phyloP scores from a whole-genome alignment of 2,329 filamentous ascomycete species.

The Clarireedia homoeocarpa region DNA sequence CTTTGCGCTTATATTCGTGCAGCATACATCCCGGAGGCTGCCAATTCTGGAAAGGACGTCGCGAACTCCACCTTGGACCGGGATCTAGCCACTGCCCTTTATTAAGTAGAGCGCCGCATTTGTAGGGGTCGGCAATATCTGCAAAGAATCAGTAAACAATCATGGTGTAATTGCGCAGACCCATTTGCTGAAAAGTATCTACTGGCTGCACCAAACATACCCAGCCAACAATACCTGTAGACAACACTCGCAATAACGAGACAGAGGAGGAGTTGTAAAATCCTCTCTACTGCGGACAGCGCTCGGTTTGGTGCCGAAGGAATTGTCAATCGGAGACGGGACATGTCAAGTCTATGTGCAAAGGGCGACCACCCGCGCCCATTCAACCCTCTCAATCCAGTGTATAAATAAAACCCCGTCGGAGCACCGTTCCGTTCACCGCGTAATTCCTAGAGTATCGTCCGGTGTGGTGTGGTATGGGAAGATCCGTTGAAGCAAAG shows the following conservation, averaged over 20 bases:
- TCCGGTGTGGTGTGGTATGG: no score
- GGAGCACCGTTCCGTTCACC: not conserved
- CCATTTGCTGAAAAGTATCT: no score
- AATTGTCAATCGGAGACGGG: conserved; percentile 5
- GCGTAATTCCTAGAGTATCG: no score
- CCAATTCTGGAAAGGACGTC: conserved; percentile 40
- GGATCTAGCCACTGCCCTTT: conserved; percentile 42
- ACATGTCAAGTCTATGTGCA: not conserved
- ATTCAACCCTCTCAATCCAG: no score
- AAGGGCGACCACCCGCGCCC: not conserved
- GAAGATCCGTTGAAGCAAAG: no score
- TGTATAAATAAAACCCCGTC: not conserved
- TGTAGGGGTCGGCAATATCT: conserved; percentile 39
- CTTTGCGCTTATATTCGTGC: conserved; percentile 44
- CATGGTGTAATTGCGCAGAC: not conserved
- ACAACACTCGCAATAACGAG: conserved; percentile 19
- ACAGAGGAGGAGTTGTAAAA: conserved; percentile 17
- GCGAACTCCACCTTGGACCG: conserved; percentile 24
- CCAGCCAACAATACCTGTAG: conserved; percentile 28
- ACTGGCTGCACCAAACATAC: conserved; percentile 9
- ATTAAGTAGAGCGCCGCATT: conserved; percentile 44
- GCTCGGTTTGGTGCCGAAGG: conserved; percentile 3
- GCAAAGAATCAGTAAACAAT: conserved; percentile 2
- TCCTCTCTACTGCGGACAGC: conserved; percentile 9
- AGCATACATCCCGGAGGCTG: conserved; percentile 53